Percentiles rank a stretch among this genome's conserved stretches.
Evolutionary conservation across 2,329 filamentous ascomycete genomes (phyloP).

Genomic region (Pseudocercospora macadamiae): DNA sequence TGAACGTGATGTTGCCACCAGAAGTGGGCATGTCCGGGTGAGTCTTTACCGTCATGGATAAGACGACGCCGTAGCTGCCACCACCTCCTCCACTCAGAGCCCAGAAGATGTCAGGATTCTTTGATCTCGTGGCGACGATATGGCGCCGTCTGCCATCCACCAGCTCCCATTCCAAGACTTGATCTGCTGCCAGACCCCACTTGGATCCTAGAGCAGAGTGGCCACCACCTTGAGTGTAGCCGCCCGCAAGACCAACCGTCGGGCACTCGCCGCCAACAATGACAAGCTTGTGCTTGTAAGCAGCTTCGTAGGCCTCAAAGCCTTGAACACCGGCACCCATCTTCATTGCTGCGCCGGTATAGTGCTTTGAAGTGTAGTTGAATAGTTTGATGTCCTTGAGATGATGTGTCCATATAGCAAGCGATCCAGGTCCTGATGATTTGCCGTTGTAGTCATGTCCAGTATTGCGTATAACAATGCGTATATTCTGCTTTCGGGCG

Average conservation of each 20-base stretch:
- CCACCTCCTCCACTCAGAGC: constrained; percentile 63
- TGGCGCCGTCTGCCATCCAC: constrained; percentile 56
- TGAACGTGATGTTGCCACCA: constrained; percentile 51
- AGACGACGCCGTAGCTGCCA: constrained; percentile 61
- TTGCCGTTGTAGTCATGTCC: constrained; percentile 55
- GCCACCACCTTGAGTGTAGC: constrained; percentile 64
- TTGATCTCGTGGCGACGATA: constrained; percentile 50
- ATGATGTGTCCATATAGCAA: constrained; percentile 61
- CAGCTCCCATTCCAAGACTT: constrained; percentile 53
- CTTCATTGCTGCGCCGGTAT: constrained; percentile 56
- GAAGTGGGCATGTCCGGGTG: constrained; percentile 50
- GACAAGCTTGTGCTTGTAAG: constrained; percentile 49
- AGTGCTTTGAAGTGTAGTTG: constrained; percentile 44
- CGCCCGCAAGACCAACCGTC: constrained; percentile 62
- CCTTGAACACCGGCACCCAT: constrained; percentile 59
- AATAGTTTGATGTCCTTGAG: constrained; percentile 54
- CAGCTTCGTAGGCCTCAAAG: constrained; percentile 51
- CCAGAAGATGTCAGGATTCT: constrained; percentile 65
- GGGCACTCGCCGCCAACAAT: constrained; percentile 59
- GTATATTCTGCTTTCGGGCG: constrained; percentile 48
- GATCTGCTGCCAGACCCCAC: constrained; percentile 64
- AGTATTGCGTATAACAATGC: constrained; percentile 51
- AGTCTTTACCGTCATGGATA: constrained; percentile 58
- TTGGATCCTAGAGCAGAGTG: constrained; percentile 57
- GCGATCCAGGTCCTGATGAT: constrained; percentile 62